These are phyloP conservation scores for Fusarium brevicatenulatum DNA, from an alignment of 2,329 filamentous ascomycete species.

Conservation along the genomic window DNA sequence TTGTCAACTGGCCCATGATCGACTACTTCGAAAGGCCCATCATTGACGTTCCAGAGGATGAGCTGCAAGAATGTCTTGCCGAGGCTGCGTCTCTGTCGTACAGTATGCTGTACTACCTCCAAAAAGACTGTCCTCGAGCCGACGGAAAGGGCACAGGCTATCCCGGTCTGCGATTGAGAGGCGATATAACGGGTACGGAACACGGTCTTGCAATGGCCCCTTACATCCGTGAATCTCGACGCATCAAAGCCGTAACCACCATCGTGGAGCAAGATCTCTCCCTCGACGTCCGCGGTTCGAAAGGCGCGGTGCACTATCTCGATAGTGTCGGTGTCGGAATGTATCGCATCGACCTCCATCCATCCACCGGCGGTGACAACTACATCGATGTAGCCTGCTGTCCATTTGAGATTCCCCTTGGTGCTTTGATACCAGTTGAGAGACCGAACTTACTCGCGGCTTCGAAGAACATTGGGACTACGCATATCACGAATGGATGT, in stretches of 20 bases:
- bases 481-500: constrained; percentile 45
- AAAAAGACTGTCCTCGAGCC: constrained; percentile 42
- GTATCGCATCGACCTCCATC: constrained; percentile 46
- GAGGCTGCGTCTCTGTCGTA: constrained; percentile 40
- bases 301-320: constrained; percentile 38
- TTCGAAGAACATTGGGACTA: constrained; percentile 45
- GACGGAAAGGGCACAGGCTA: constrained; percentile 40
- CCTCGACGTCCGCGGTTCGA: constrained; percentile 29
- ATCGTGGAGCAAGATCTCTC: constrained; percentile 44
- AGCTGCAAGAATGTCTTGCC: constrained; percentile 27
- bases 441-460: constrained; percentile 39
- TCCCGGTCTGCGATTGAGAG: constrained; percentile 41
- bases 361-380: constrained; percentile 44
- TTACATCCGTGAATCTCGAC: constrained; percentile 42
- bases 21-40: constrained; percentile 46
- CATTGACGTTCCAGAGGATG: constrained; percentile 37
- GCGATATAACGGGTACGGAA: constrained; percentile 43
- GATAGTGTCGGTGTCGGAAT: constrained; percentile 45
- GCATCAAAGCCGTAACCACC: constrained; percentile 41
- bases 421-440: constrained; percentile 35
- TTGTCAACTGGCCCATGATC: constrained; percentile 47
- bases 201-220: constrained; percentile 45
- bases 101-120: constrained; percentile 45
- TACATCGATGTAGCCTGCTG: constrained; percentile 46
- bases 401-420: constrained; percentile 44